phyloP scores from a whole-genome alignment of 2,329 filamentous ascomycete genomes.

The Colletotrichum sp. region DNA sequence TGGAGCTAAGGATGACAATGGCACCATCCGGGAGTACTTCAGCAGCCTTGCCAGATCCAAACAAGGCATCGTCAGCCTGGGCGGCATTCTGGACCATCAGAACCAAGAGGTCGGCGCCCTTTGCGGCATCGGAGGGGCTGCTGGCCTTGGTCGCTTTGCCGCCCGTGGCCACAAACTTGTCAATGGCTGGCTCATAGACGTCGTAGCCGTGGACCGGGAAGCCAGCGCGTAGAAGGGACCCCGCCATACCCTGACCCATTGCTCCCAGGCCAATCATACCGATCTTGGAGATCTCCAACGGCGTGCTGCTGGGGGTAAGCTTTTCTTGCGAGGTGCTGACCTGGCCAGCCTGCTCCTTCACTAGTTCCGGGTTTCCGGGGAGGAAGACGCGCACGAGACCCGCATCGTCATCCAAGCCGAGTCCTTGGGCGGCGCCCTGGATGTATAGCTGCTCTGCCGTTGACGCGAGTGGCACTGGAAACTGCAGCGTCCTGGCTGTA shows the following conservation, averaged over 20 bases:
- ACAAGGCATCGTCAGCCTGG: slow-evolving; percentile 36
- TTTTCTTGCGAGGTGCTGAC: background rate
- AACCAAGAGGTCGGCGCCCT: slow-evolving; percentile 33
- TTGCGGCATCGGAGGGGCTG: slow-evolving; percentile 32
- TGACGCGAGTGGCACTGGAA: slow-evolving; percentile 39
- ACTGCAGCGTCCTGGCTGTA: slow-evolving; percentile 31
- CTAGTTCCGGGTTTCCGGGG: slow-evolving; percentile 13
- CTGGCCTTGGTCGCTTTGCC: slow-evolving; percentile 26
- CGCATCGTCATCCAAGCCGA: slow-evolving; percentile 31
- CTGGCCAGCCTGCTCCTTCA: slow-evolving; percentile 21
- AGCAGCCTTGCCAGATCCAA: slow-evolving; percentile 32
- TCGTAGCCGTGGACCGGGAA: slow-evolving; percentile 39
- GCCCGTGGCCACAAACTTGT: slow-evolving; percentile 30
- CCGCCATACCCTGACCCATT: slow-evolving; percentile 43
- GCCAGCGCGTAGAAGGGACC: slow-evolving; percentile 34
- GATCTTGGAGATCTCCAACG: slow-evolving; percentile 31
- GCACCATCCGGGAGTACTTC: slow-evolving; percentile 29
- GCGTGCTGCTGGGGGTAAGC: slow-evolving; percentile 24
- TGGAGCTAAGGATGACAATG: slow-evolving; percentile 38
- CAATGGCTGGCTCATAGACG: slow-evolving; percentile 30
- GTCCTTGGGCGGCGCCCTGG: slow-evolving; percentile 28
- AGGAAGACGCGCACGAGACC: slow-evolving; percentile 31
- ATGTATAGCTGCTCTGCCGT: slow-evolving; percentile 37
- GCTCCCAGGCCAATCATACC: slow-evolving; percentile 41
- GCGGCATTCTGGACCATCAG: slow-evolving; percentile 40